A percentile compares a stretch with the other conserved stretches of the same genome.
phyloP scores from a whole-genome alignment of 202 grass and related monocot species.

The Zoysia matrella region DNA sequence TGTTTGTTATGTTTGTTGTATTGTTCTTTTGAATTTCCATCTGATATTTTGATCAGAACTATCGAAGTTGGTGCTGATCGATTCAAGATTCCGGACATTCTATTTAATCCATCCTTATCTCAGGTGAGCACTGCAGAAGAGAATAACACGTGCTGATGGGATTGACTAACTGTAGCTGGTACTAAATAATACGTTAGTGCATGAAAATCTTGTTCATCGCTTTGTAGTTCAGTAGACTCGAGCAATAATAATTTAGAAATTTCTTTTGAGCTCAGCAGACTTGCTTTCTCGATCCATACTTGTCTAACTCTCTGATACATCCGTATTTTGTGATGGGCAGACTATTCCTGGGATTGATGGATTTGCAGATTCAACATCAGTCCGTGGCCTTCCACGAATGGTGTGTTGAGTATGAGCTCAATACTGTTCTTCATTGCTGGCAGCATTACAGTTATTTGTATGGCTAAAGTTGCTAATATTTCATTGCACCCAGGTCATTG shows the following conservation, averaged over 20 bases:
- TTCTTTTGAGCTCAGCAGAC: constrained; percentile 24
- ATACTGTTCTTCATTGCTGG: constrained; percentile 19
- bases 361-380: constrained; percentile 64
- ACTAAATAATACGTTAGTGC: constrained; percentile 17
- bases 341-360: constrained; percentile 88
- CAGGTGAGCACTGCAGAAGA: constrained; percentile 64
- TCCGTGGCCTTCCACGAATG: constrained; percentile 84
- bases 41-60: constrained; percentile 65
- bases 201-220: constrained; percentile 13
- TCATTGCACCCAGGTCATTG: constrained; percentile 72
- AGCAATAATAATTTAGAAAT: constrained; percentile 4
- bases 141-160: constrained; percentile 9
- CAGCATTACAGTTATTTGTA: constrained; percentile 14
- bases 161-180: constrained; percentile 24
- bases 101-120: constrained; percentile 93
- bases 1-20: constrained; percentile 10
- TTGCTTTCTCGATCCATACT: constrained; percentile 21
- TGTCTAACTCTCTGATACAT: not conserved
- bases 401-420: constrained; percentile 48
- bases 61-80: constrained; percentile 99
- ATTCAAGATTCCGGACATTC: constrained; percentile 99
- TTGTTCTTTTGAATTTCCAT: constrained; percentile 18
- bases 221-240: constrained; percentile 33
- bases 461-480: constrained; percentile 36
- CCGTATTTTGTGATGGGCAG: constrained; percentile 51